Evolutionary conservation across 2,329 filamentous ascomycete genomes (phyloP), one percentile per base, ranked within the genome.

Genomic region (Alternaria triticina): DNA sequence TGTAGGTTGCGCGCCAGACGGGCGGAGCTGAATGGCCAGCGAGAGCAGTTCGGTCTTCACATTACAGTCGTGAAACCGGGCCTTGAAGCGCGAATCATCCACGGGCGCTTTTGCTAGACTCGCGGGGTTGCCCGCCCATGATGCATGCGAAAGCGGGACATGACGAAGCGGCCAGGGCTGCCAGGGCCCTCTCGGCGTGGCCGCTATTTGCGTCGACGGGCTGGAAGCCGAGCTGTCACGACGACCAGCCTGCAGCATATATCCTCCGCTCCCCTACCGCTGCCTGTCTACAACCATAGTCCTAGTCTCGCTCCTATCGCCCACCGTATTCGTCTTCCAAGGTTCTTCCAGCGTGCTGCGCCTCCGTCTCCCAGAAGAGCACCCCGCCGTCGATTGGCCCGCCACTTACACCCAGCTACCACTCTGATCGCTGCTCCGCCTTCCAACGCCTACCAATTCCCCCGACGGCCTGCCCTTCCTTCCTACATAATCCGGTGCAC

Each of bases 21-120:
- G 50, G 40, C 55, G 58, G 66, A 62, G 64, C 58, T 74, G 70
- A 69, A 65, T 72, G 70, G 72, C 54, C 70, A 66, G 64, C 67
- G 22, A 59, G 52, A 22, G 54, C 54, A 65, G 62, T 57, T 65
- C 62, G 61, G 60, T 20, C 30, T 58, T 46, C 28, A 40, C 54
- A 23, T 23, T 40, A 43, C 43, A 58, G 46, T 13, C 23, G 17
- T 27, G 20, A 43, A 51, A 20, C 52, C 22, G 52, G 52, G 36
- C 33, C 47, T 44, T 12, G 23, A 22, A 17, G 56, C 56, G 25
- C 56, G 56, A 58, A 43, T 58, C 56, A 58, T n/a, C 17, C 45
- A 43, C 43, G 23, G 40, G 59, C 59, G 40, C 59, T 60, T 40
- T 28, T 49, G 49, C 52, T 47, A 61, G 59, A 33, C 54, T 46